Evolutionary conservation across 2,329 filamentous ascomycete genomes (phyloP), one percentile per base, ranked within the genome.

Genomic region (Phyllosticta citrichinensis): DNA sequence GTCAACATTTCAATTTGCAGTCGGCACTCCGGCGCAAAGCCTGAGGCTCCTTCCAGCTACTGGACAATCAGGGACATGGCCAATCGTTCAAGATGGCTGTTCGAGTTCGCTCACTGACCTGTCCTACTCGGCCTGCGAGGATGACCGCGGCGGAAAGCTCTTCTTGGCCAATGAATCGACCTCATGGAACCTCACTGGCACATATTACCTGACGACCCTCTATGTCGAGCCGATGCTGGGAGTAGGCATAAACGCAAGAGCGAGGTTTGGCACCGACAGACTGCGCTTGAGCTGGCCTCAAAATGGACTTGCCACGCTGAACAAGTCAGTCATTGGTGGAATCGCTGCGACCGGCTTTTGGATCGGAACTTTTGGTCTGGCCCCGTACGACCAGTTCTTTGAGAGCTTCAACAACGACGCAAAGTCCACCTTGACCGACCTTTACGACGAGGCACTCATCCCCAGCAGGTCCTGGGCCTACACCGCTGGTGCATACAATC

Each of bases 381-480:
- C 70, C 4, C 67, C 70, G 3, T 68, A 69, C 22, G 68, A 72
- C 0, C 68, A 68, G 52, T 77, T 76, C 64, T 78, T 78, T 63
- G 69, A 72, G 11, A 66, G 67, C 58, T 71, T 69, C 63, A 73
- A 69, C 40, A 64, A 71, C 50, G 68, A 70, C 1, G 64, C 70
- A 10, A 64, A 68, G 3, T 70, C 67, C 52, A 66, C 74, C 24
- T 62, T 76, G 57, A 62, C 68, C 25, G 67, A 62, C 11, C 60
- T 76, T 24, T 63, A 64, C 19, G 67, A 69, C 30, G 60, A 65
- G n/a, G 65, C 63, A 3, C 65, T 66, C 25, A 75, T 76, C 47
- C 70, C 73, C 1, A 74, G 73, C 56, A 58, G 67, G 6, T 74
- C 71, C 0, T 77, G 69, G 69, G 73, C 67, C 5, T 77, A 77